phyloP scores from a whole-genome alignment of 345 rosid species.

The Bretschneidera sinensis region DNA sequence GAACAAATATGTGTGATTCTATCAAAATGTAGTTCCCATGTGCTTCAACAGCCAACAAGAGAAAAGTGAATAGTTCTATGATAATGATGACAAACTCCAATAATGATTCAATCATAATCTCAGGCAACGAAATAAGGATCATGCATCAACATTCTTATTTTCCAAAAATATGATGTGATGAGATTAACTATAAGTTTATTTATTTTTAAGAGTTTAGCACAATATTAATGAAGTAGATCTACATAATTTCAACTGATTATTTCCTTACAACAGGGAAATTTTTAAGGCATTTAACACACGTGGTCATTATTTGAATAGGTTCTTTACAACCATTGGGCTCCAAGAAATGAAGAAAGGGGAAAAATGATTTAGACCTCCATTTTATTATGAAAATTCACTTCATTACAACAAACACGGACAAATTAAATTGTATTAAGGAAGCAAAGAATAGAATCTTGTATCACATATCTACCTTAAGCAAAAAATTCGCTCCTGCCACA shows the following conservation, averaged over 20 bases:
- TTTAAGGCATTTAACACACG: too few relatives aligned
- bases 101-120: background rate
- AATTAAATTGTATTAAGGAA: too few relatives aligned
- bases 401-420: too few relatives aligned
- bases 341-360: background rate
- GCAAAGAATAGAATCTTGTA: constrained; percentile 8
- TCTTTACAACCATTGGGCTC: background rate
- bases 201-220: too few relatives aligned
- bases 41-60: background rate
- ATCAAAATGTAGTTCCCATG: background rate
- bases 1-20: background rate
- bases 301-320: background rate
- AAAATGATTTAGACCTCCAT: too few relatives aligned
- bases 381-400: too few relatives aligned
- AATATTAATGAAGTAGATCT: too few relatives aligned
- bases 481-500: constrained; percentile 96
- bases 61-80: too few relatives aligned
- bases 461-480: constrained; percentile 63
- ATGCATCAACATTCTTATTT: background rate
- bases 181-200: background rate
- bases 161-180: background rate
- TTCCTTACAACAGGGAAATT: background rate
- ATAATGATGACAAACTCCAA: background rate
- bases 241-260: background rate
- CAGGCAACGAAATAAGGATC: background rate